Evolutionary conservation across 352 stramenopile genomes (phyloP).

Genomic region (Globisporangium alternatum): DNA sequence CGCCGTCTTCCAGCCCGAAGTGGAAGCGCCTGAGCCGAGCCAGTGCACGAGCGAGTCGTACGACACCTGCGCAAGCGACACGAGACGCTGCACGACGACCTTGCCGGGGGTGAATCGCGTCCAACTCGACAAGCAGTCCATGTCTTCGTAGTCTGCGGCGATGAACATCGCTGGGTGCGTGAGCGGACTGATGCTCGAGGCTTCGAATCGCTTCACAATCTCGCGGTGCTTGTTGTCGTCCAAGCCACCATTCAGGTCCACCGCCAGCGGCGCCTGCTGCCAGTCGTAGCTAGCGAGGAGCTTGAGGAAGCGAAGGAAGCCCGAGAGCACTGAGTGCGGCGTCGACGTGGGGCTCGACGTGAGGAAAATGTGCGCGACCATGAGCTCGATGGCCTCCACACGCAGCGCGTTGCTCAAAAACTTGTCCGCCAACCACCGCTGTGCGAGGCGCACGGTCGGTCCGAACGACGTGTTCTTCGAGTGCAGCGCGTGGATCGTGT

Average conservation of each 20-base stretch:
- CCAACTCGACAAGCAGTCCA: conserved; percentile 81
- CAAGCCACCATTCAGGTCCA: conserved; percentile 63
- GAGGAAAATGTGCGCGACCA: conserved; percentile 78
- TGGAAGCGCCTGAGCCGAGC: conserved; percentile 49
- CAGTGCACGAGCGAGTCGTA: conserved; percentile 57
- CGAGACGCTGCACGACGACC: conserved; percentile 62
- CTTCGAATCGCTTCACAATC: conserved; percentile 74
- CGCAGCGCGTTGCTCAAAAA: conserved; percentile 64
- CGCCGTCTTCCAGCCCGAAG: conserved; percentile 58
- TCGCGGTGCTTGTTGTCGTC: conserved; percentile 65
- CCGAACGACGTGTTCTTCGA: conserved; percentile 76
- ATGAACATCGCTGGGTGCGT: conserved; percentile 80
- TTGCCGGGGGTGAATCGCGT: conserved; percentile 62
- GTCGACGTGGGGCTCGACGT: conserved; percentile 38
- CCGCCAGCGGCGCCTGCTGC: conserved; percentile 64
- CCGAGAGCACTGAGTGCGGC: conserved; percentile 74
- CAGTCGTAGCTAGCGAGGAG: conserved; percentile 72
- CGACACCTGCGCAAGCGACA: conserved; percentile 55
- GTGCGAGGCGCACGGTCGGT: conserved; percentile 74
- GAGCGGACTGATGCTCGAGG: conserved; percentile 46
- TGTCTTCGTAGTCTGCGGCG: conserved; percentile 73
- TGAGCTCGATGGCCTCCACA: conserved; percentile 73
- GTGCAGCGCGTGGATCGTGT: conserved; percentile 71
- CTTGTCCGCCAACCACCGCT: conserved; percentile 82
- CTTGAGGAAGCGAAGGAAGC: conserved; percentile 80